Base-by-base conservation (phyloP, 1,284 basidiomycete species). In the Vanrija sp. region DNA sequence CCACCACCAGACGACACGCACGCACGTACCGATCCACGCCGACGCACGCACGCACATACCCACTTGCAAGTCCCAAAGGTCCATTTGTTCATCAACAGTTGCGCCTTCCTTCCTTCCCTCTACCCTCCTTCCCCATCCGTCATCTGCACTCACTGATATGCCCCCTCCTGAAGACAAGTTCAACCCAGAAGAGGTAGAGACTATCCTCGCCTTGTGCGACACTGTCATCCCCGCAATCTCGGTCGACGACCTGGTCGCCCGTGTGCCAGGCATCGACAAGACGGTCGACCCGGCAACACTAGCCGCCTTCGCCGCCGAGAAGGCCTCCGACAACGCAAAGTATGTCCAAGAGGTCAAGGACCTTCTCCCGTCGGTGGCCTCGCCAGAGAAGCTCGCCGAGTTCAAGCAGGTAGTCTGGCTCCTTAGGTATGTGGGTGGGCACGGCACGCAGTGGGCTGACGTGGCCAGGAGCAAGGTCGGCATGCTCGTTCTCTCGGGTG, bases 351-450 rank as follows among this genome's bases (percentile, higher is more conserved):
- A 43, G 18, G 19, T 63, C 29, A 38, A 39, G 2, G 49, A 54
- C n/a, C 40, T 50, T 18, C n/a, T 63, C 4, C 59, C 54, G 29
- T 18, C 42, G 1, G 14, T 38, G 29, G 18, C 62, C 26, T 28
- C 55, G 16, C 54, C 55, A 14, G 52, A 43, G 29, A 57, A 57
- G 48, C 29, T 57, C 16, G 60, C 47, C 5, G 61, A 65, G 39
- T 50, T 65, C n/a, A 60, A 59, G 55, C 52, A 57, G 54, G 60
- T 61, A 21, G 38, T 63, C 6, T 44, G 55, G n/a, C 55, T 65
- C 28, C 44, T 63, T 16, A 55, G 54, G 64, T 65, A 51, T 38
- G 61, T 52, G 5, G 7, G 23, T 28, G 10, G 28, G 28, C 28
- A 28, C 28, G 28, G 15, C 10, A 10, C 23, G 29, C 1, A 6